Base-by-base conservation (phyloP, 2,329 filamentous ascomycete genomes). In the Fusarium pseudoanthophilum region DNA sequence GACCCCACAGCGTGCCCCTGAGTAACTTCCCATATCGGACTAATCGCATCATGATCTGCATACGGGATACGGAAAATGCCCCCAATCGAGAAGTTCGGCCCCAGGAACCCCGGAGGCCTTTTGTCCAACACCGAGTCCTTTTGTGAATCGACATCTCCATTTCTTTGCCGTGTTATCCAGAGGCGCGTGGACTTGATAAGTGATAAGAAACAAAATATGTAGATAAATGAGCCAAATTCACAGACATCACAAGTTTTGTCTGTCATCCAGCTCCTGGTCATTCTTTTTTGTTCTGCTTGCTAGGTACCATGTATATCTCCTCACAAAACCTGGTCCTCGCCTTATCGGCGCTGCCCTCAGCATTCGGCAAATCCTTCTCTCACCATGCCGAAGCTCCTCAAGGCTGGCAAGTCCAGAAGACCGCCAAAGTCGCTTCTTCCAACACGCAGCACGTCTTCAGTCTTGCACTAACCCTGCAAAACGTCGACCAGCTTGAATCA, bases 391-490 rank as follows among this genome's bases (percentile, higher is more conserved):
- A 56, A 18, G 60, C 37, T 0, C 67, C 67, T 11, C 53, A 43
- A 7, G 67, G 68, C 26, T 71, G 68, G 68, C 49, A 66, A 11
- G 55, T 58, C 20, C 43, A 70, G 7, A 56, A 71, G 0, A 48
- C 40, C 5, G 49, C 61, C 20, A 30, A 45, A 11, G 20, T 60
- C 7, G 36, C 69, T 4, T 11, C 55, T 5, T 20, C 55, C 10
- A 64, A 42, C 4, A 72, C 60, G 11, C 53, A 72, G 14, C 69
- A 72, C 1, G 64, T 72, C 58, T 72, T 72, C 52, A 72, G 69
- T 15, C 63, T 72, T 34, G 69, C 69, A 20, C 49, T 72, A 2
- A 69, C 69, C 18, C 55, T 72, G 68, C 62, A 72, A 65, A 69
- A 68, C 20, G 40, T 69, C 2, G 69, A 72, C 11, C 58, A 72